Percentiles rank a stretch among this genome's conserved stretches.
Evolutionary conservation across 345 rosid genomes (phyloP).

Genomic region (Rhizophora apiculata): DNA sequence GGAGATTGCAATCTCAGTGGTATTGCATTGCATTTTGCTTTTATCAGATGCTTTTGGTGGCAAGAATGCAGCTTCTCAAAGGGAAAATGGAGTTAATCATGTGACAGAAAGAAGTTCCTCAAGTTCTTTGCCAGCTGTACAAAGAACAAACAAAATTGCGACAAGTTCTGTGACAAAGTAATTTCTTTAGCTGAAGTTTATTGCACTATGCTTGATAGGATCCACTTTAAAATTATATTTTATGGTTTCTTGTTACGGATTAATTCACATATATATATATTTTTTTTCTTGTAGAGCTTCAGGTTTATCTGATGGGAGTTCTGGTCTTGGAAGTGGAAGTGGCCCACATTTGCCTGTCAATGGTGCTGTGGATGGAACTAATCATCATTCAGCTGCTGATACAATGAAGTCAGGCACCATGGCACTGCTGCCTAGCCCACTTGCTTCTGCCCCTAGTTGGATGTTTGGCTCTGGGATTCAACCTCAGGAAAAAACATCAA

Average conservation of each 20-base stretch:
- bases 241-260: background rate
- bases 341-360: slow-evolving; percentile 13
- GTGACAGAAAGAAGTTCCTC: slow-evolving; percentile 37
- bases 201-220: background rate
- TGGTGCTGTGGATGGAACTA: slow-evolving; percentile 18
- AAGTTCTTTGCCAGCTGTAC: slow-evolving; percentile 23
- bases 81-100: slow-evolving; percentile 54
- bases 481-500: slow-evolving; percentile 33
- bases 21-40: slow-evolving; percentile 4
- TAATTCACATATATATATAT: background rate
- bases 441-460: slow-evolving; percentile 17
- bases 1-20: background rate
- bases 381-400: slow-evolving; percentile 23
- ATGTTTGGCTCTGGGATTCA: slow-evolving; percentile 29
- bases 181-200: slow-evolving; percentile 13
- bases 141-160: slow-evolving; percentile 37
- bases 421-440: slow-evolving; percentile 11
- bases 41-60: slow-evolving; percentile 46
- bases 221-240: background rate
- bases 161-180: slow-evolving; percentile 46
- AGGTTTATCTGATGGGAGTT: slow-evolving; percentile 40
- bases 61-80: slow-evolving; percentile 42
- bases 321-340: slow-evolving; percentile 22
- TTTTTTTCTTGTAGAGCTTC: slow-evolving; percentile 33
- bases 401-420: slow-evolving; percentile 18